Base-by-base conservation (phyloP, 2,329 filamentous ascomycete genomes). In the Paraconiothyrium brasiliense region DNA sequence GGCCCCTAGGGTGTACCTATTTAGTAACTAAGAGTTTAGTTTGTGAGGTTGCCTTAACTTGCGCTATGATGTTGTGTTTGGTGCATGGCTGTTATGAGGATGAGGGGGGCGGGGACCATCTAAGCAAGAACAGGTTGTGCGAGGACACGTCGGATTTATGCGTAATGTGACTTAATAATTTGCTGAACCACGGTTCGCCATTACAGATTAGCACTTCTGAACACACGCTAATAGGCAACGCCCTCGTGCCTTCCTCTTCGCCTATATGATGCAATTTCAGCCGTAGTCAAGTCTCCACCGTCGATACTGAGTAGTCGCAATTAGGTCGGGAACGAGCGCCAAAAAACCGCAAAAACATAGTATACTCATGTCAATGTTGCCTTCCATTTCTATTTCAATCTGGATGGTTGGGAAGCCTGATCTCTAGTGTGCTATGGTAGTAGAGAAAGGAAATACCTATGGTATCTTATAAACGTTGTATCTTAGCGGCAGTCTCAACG, bases 91-190 rank as follows among this genome's bases (percentile, higher is more conserved):
- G 52, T 9, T 55, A 35, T 55, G 52, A 55, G 41, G 39, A 55
- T 55, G 52, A 55, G 52, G 52, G n/a, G 52, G 39, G 16, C 20
- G 37, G 49, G 34, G 49, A 39, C 52, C 24, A 44, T 55, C 46
- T 46, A 55, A 32, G 41, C 34, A 35, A 46, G 39, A 55, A 44
- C 20, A 54, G 51, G 35, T 54, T 55, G 52, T 55, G 24, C 39
- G 52, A 55, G 52, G 52, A 55, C 52, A 55, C 52, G 52, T 44
- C 39, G 52, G 41, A 46, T 55, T 55, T 55, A 34, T 54, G 30
- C 48, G 49, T 55, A n/a, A 44, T 55, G 52, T 46, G 52, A 55
- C 13, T 55, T 55, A 35, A 46, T 44, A 24, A 44, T 34, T 55
- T 44, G 24, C 39, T 46, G 52, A 55, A 55, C 52, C 39, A 55